Conservation (phyloP, 768 basidiomycete genomes). For the Exidia glandulosa region DNA sequence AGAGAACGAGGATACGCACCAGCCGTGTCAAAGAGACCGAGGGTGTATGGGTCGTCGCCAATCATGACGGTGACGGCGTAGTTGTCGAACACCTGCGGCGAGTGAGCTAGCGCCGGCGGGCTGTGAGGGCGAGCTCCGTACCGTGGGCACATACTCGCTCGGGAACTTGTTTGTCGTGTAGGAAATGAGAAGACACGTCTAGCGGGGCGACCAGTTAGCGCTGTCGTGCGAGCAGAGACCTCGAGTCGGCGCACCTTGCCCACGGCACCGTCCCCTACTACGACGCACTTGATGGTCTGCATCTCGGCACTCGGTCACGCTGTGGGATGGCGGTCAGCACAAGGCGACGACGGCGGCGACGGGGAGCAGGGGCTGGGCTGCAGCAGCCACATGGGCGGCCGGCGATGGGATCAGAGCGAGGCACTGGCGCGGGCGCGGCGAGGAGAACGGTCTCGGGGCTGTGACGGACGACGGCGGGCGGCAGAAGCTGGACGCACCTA, state of each 20-base stretch:
- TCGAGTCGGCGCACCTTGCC: conserved; percentile 62
- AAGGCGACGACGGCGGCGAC: no score
- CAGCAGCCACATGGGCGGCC: not conserved
- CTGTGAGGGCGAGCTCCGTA: conserved; percentile 26
- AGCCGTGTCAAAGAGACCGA: conserved; percentile 97
- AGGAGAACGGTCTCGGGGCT: no score
- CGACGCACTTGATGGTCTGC: conserved; percentile 98
- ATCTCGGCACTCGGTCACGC: conserved; percentile 26
- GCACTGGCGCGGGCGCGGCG: no score
- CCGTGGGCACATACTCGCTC: conserved; percentile 97
- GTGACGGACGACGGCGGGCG: no score
- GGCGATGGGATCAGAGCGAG: not conserved
- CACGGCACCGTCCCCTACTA: conserved; percentile 95
- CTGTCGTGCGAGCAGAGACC: not conserved
- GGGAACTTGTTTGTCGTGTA: conserved; percentile 98
- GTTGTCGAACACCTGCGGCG: conserved; percentile 78
- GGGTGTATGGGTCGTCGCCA: conserved; percentile 96
- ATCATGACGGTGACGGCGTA: conserved; percentile 99
- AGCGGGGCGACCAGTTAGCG: conserved; percentile 1
- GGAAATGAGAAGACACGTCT: conserved; percentile 95
- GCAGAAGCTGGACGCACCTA: no score
- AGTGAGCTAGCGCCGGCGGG: conserved; percentile 12
- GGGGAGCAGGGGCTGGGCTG: no score
- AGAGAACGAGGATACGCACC: conserved; percentile 59
- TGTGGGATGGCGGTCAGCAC: not conserved